Evolutionary conservation across 2,329 filamentous ascomycete species (phyloP), one percentile per base, ranked within the genome.

Genomic region (Fusarium sp.): DNA sequence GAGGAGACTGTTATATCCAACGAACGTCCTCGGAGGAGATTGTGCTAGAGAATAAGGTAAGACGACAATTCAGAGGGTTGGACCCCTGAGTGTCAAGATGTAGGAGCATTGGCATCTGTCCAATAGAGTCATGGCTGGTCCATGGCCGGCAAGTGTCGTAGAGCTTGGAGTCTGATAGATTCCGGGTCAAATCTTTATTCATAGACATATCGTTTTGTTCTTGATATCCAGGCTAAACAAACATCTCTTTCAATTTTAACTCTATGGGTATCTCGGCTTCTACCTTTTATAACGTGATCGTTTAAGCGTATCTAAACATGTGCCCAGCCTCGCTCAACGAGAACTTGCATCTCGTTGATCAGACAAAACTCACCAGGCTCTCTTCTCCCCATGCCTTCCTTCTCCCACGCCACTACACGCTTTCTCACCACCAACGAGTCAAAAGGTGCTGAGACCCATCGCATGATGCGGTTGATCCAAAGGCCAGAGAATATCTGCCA

Each of bases 311-410:
- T 42, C 40, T 70, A 48, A 41, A 65, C 81, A 81, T 90, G 87
- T 60, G 83, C 83, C 88, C 87, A 90, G 4, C 87, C 87, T 73
- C 86, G 87, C 65, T 82, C 79, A 41, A 81, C 83, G 59, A 90
- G 76, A 24, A 90, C 84, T 73, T 90, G 87, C 84, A 88, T 88
- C 79, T 90, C 87, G 71, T 89, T 85, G 48, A 90, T 84, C 71
- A 89, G 73, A 70, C 87, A 90, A 63, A 84, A 82, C 48, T 78
- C 76, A 10, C 86, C 87, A 6, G 78, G 77, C 75, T 87, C 85
- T 14, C 77, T 69, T 14, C 79, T 79, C 14, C 79, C 76, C 41
- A 70, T 67, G 14, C 72, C 74, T 67, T 77, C 78, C 57, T 73
- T 79, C 62, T 81, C 75, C 79, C 83, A 85, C 20, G 74, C 74